A percentile compares a stretch with the other conserved stretches of the same genome.
Conservation (phyloP, 148 eudicot species). For the Rhododendron henanense region DNA sequence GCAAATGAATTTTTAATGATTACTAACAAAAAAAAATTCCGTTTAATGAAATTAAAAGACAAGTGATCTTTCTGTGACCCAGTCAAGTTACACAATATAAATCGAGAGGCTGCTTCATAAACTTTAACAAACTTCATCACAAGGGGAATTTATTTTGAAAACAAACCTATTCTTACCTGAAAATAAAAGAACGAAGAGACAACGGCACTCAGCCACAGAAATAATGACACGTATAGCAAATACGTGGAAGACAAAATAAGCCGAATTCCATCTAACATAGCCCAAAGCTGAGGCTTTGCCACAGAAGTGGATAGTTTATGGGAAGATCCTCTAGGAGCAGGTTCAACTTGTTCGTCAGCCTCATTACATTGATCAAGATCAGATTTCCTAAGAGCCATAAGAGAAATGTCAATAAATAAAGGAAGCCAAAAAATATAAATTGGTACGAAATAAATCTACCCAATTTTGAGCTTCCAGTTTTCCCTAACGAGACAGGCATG, state of each 20-base stretch:
- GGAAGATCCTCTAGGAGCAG: conserved; percentile 37
- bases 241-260: conserved; percentile 83
- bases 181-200: conserved; percentile 95
- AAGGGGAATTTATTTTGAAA: not conserved
- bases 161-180: conserved; percentile 50
- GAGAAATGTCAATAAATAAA: conserved; percentile 1
- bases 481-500: not conserved
- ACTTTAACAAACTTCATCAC: not conserved
- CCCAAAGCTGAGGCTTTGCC: conserved; percentile 57
- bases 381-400: conserved; percentile 46
- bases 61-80: not conserved
- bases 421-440: not conserved
- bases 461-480: not conserved
- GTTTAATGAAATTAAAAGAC: not conserved
- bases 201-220: conserved; percentile 86
- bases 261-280: conserved; percentile 67
- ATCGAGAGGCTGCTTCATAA: not conserved
- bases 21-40: not conserved
- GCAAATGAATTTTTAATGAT: not conserved
- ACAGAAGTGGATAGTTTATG: conserved; percentile 35
- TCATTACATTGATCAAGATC: conserved; percentile 32
- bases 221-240: conserved; percentile 66
- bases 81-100: not conserved
- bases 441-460: not conserved
- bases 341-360: conserved; percentile 17